Evolutionary conservation across 495 filamentous ascomycete genomes (phyloP), one percentile per base, ranked within the genome.

Genomic region (Chaetomium cochliodes): DNA sequence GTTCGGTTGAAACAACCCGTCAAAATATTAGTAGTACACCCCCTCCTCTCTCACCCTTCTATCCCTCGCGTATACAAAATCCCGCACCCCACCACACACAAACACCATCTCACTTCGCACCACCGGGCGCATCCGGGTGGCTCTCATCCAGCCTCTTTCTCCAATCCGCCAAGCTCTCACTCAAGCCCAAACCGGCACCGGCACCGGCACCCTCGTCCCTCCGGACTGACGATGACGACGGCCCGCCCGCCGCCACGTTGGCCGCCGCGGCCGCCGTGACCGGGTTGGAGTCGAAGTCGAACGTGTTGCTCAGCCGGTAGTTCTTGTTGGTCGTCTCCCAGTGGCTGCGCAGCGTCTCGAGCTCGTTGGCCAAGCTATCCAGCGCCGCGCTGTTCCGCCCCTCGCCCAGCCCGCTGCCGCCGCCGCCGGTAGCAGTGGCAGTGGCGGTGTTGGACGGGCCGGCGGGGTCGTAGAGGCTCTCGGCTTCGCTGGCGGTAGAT

Each of bases 261-360:
- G 84, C 33, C 20, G 30, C 50, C 20, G 49, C 37, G 15, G 63
- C 50, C 20, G 67, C 46, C 61, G 55, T 25, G 57, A 82, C 77
- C 26, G 84, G 56, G 63, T 58, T 64, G 13, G 65, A 80, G 65
- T 97, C 93, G 65, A 94, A 89, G 71, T 97, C 93, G 70, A 96
- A 93, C 16, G 85, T 80, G 68, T 87, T 93, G 74, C 90, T 93
- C 51, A 96, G 79, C 18, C 93, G 88, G 73, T 97, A 97, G 67
- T 89, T 93, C 76, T 93, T 93, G 77, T 93, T 97, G 47, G 92
- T 97, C 52, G 88, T 89, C 76, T 98, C 93, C 93, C 96, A 98
- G 65, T 96, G 94, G 39, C 80, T 88, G 39, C 93, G 87, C 46
- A 98, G 82, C 20, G 88, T 85, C 62, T 98, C 94, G 5, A 99